Percentiles rank a stretch among this genome's conserved stretches.
Evolutionary conservation across 176 grass and related monocot genomes (phyloP).

Genomic region (Pharus latifolius): DNA sequence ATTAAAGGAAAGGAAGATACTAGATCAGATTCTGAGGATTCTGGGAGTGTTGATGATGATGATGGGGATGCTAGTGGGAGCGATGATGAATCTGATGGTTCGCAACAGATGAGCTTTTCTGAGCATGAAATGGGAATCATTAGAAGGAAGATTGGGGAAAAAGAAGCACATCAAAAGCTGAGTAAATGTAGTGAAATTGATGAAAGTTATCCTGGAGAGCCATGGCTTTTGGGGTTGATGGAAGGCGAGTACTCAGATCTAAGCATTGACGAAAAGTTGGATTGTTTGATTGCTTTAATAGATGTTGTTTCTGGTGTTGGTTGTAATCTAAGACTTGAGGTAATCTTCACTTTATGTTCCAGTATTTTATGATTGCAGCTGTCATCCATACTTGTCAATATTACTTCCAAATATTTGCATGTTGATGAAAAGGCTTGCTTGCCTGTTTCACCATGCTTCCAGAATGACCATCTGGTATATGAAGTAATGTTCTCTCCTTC

Average conservation of each 20-base stretch:
- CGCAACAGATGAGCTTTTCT: constrained; percentile 30
- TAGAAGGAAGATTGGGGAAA: constrained; percentile 16
- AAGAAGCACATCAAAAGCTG: constrained; percentile 24
- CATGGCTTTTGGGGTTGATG: constrained; percentile 88
- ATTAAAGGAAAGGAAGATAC: constrained; percentile 76
- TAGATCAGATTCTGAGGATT: constrained; percentile 67
- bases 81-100: constrained; percentile 54
- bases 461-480: neutral
- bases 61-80: constrained; percentile 33
- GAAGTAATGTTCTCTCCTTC: neutral
- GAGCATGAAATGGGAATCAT: constrained; percentile 33
- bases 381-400: neutral
- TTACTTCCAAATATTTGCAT: no score
- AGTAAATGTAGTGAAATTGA: constrained; percentile 85
- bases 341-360: constrained; percentile 15
- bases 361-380: neutral
- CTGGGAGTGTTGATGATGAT: constrained; percentile 70
- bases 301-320: constrained; percentile 75
- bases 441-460: neutral
- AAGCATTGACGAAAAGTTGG: constrained; percentile 93
- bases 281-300: constrained; percentile 73
- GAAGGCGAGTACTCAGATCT: constrained; percentile 87
- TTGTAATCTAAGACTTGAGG: constrained; percentile 74
- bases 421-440: neutral
- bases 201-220: constrained; percentile 83